These are phyloP conservation scores for Lachnellula subtilissima DNA, from an alignment of 2,329 filamentous ascomycete species.

Conservation along the genomic window DNA sequence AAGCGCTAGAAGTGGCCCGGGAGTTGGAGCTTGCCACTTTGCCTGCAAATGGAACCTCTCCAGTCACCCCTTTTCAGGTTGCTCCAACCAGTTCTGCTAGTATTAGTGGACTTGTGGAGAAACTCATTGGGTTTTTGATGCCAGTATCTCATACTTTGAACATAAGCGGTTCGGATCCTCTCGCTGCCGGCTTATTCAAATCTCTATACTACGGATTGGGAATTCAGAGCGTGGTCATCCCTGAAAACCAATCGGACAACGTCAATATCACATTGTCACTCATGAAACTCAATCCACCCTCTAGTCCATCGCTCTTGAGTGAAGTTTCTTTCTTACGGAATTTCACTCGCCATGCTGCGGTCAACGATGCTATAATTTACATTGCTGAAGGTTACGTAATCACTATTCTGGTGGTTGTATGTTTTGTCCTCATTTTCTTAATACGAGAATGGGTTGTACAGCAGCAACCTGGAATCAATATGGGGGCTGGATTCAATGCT, in stretches of 20 bases:
- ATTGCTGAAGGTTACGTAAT: constrained; percentile 91
- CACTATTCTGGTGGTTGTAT: constrained; percentile 83
- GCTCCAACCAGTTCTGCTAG: constrained; percentile 36
- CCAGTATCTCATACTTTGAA: constrained; percentile 27
- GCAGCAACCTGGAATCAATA: constrained; percentile 88
- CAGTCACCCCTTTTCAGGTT: constrained; percentile 25
- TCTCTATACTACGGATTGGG: constrained; percentile 26
- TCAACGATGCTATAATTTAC: constrained; percentile 78
- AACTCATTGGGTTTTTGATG: constrained; percentile 29
- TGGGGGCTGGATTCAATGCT: constrained; percentile 53
- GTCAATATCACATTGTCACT: constrained; percentile 10
- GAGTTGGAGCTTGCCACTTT: constrained; percentile 24
- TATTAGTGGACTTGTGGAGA: constrained; percentile 35
- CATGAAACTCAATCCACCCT: neutral
- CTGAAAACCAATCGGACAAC: constrained; percentile 10
- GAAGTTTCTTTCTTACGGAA: constrained; percentile 53
- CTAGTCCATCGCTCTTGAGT: constrained; percentile 46
- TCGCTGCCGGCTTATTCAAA: constrained; percentile 24
- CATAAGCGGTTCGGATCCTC: constrained; percentile 23
- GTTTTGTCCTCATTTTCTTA: constrained; percentile 93
- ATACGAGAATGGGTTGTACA: constrained; percentile 98
- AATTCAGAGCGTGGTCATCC: constrained; percentile 8
- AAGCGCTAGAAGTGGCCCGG: constrained; percentile 21
- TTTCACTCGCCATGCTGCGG: constrained; percentile 60
- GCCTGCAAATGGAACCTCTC: constrained; percentile 27